phyloP scores from a whole-genome alignment of 23 red algal genomes.

The Cyanidiococcus yangmingshanensis region DNA sequence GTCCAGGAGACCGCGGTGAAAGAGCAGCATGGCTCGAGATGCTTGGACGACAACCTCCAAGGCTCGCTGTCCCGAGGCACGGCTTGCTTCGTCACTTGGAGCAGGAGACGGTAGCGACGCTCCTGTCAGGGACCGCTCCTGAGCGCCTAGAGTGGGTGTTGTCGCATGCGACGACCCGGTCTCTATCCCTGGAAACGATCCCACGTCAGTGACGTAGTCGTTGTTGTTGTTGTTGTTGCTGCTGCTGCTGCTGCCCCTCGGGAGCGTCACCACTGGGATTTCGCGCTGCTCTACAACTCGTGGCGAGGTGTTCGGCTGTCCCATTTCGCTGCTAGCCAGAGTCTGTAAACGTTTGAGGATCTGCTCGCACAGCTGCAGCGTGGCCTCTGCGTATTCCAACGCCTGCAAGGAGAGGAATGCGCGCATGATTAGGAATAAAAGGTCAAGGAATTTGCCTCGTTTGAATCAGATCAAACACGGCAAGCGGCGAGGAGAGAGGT shows the following conservation, averaged over 20 bases:
- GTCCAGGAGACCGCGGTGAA: constrained; percentile 13
- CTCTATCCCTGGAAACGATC: not conserved
- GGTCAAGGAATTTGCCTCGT: not conserved
- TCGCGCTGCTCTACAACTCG: not conserved
- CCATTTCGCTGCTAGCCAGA: not conserved
- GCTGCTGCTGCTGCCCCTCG: not conserved
- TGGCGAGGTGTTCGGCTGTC: not conserved
- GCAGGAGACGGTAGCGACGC: not conserved
- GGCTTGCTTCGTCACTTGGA: not conserved
- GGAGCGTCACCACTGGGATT: not conserved
- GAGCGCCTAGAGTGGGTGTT: no score
- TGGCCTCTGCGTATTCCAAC: not conserved
- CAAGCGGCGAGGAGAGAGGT: not conserved
- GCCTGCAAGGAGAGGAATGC: not conserved
- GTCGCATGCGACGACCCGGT: not conserved
- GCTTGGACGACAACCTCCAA: not conserved
- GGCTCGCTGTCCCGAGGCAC: not conserved
- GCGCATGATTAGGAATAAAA: not conserved
- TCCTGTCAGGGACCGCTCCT: no score
- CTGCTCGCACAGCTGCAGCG: not conserved
- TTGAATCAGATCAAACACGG: not conserved
- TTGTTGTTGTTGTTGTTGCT: not conserved
- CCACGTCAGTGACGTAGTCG: not conserved
- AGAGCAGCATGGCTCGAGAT: not conserved
- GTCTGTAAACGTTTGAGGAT: not conserved